These are phyloP conservation scores for Ananas comosus DNA, from an alignment of 176 grass and related monocot genomes.

Conservation along the genomic window DNA sequence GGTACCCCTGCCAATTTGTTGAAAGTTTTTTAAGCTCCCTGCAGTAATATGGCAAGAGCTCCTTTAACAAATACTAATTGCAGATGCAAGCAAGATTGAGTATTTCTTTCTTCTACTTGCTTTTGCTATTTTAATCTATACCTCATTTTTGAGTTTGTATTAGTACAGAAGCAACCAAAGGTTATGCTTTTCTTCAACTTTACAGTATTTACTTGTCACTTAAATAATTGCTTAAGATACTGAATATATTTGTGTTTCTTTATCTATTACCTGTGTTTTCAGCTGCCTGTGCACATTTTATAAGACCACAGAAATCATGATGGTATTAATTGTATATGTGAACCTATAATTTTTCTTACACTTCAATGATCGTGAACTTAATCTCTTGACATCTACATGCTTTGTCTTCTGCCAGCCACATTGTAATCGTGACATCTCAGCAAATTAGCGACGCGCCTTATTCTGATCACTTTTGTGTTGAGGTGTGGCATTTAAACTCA, in stretches of 20 bases:
- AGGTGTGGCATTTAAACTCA: constrained; percentile 44
- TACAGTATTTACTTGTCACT: neutral
- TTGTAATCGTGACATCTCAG: constrained; percentile 76
- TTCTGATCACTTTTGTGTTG: constrained; percentile 82
- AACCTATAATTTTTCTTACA: neutral
- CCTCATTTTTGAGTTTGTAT: neutral
- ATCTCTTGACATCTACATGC: constrained; percentile 18
- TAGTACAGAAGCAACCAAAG: neutral
- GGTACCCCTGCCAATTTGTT: neutral
- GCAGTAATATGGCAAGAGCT: neutral
- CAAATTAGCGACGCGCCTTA: constrained; percentile 70
- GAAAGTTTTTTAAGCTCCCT: neutral
- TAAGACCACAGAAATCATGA: neutral
- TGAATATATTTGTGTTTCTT: neutral
- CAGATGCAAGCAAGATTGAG: neutral
- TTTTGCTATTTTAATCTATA: neutral
- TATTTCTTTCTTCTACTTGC: neutral
- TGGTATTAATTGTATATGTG: neutral
- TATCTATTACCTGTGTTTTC: neutral
- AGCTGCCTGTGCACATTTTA: neutral
- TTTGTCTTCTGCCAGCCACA: constrained; percentile 37
- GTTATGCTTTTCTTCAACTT: neutral
- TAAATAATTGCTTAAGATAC: neutral
- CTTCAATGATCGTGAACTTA: constrained; percentile 12
- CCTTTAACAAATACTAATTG: neutral